phyloP scores from a whole-genome alignment of 2,329 filamentous ascomycete genomes.

The Didymella segeticola region DNA sequence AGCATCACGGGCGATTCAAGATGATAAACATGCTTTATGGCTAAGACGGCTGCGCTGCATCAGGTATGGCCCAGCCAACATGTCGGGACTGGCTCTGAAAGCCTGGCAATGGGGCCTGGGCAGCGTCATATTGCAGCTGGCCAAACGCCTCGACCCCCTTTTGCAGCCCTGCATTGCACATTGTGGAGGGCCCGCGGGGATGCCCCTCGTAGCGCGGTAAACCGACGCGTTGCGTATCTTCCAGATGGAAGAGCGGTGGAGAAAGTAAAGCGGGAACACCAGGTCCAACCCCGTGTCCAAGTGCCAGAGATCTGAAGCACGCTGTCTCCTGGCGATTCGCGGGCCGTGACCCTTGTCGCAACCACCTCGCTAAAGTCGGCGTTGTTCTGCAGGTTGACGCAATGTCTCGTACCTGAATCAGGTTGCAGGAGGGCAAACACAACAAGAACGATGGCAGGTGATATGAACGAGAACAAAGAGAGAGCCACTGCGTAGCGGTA shows the following conservation, averaged over 20 bases:
- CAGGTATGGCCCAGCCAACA: slow-evolving; percentile 19
- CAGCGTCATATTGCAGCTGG: slow-evolving; percentile 29
- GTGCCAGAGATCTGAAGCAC: slow-evolving; percentile 12
- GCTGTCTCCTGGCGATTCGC: slow-evolving; percentile 4
- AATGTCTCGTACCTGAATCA: slow-evolving; percentile 10
- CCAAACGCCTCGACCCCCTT: slow-evolving; percentile 27
- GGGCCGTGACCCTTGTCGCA: slow-evolving; percentile 19
- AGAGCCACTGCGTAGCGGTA: neutral
- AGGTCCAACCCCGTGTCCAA: slow-evolving; percentile 11
- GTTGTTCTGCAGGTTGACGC: slow-evolving; percentile 23
- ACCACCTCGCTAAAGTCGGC: slow-evolving; percentile 22
- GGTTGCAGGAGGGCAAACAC: neutral
- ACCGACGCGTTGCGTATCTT: slow-evolving; percentile 8
- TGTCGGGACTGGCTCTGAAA: slow-evolving; percentile 23
- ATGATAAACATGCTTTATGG: slow-evolving; percentile 32
- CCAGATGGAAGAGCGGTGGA: slow-evolving; percentile 5
- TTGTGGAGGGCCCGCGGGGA: slow-evolving; percentile 7
- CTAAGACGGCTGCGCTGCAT: slow-evolving; percentile 15
- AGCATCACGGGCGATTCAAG: slow-evolving; percentile 19
- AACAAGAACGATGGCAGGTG: neutral
- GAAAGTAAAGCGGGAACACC: neutral
- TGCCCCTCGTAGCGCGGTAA: slow-evolving; percentile 6
- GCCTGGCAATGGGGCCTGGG: slow-evolving; percentile 31
- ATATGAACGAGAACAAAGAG: neutral
- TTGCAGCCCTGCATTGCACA: slow-evolving; percentile 5